Conservation (phyloP, 768 basidiomycete genomes). For the Saitozyma podzolica region DNA sequence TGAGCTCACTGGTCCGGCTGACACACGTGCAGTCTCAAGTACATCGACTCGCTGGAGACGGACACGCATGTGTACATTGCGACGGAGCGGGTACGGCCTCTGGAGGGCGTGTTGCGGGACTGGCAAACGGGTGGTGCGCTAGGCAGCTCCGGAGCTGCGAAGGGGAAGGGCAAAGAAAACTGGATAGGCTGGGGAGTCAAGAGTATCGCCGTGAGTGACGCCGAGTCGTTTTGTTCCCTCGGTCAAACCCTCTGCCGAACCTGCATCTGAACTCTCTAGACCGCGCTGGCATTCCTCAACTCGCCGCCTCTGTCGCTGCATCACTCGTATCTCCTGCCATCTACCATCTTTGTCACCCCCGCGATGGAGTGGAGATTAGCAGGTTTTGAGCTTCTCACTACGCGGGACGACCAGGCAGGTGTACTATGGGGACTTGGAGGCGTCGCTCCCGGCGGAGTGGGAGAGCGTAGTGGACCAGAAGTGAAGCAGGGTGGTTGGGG, state of each 20-base stretch:
- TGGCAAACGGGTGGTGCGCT: slow-evolving; percentile 56
- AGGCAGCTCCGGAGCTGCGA: slow-evolving; percentile 12
- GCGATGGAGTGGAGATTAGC: slow-evolving; percentile 97
- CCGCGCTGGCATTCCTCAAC: slow-evolving; percentile 87
- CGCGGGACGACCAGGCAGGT: slow-evolving; percentile 72
- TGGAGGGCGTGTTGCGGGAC: slow-evolving; percentile 63
- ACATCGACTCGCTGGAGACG: slow-evolving; percentile 88
- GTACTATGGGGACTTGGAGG: slow-evolving; percentile 60
- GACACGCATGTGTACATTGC: slow-evolving; percentile 85
- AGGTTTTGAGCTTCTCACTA: slow-evolving; percentile 88
- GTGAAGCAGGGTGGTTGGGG: slow-evolving; percentile 86
- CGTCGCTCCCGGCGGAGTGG: slow-evolving; percentile 64
- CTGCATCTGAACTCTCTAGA: slow-evolving; percentile 55
- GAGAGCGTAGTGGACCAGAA: slow-evolving; percentile 70
- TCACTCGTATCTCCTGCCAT: slow-evolving; percentile 60
- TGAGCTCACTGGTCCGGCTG: not conserved
- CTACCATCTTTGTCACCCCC: slow-evolving; percentile 81
- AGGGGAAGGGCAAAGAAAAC: slow-evolving; percentile 69
- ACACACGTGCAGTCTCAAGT: slow-evolving; percentile 62
- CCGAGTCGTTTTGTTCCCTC: not conserved
- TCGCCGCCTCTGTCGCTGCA: slow-evolving; percentile 78
- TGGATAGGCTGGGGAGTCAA: slow-evolving; percentile 94
- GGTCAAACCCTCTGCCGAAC: not conserved
- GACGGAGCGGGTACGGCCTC: slow-evolving; percentile 86
- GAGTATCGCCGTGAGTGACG: slow-evolving; percentile 71